Percentiles rank a stretch among this genome's conserved stretches.
Evolutionary conservation across 2,329 filamentous ascomycete genomes (phyloP).

Genomic region (Aspergillus unguis): DNA sequence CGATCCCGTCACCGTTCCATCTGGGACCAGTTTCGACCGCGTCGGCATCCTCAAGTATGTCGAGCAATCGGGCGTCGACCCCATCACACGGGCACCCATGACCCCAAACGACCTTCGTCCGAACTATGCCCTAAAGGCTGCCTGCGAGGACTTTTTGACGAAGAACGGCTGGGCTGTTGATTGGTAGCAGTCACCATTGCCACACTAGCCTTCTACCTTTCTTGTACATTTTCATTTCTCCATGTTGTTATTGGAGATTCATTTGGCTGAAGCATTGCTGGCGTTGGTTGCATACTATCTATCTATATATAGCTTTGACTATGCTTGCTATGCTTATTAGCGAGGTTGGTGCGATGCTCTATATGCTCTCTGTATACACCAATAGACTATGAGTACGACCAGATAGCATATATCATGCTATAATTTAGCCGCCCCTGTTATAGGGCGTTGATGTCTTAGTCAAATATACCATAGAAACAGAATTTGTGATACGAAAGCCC

Average conservation of each 20-base stretch:
- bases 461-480: too few relatives aligned
- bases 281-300: slow-evolving; percentile 3
- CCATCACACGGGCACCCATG: slow-evolving; percentile 76
- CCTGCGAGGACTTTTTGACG: slow-evolving; percentile 79
- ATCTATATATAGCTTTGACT: neutral
- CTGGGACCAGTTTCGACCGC: slow-evolving; percentile 86
- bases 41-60: slow-evolving; percentile 83
- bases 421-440: too few relatives aligned
- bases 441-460: too few relatives aligned
- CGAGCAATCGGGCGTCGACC: slow-evolving; percentile 70
- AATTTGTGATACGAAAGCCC: too few relatives aligned
- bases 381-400: too few relatives aligned
- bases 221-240: slow-evolving; percentile 11
- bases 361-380: too few relatives aligned
- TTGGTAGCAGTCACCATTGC: slow-evolving; percentile 54
- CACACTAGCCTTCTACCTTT: neutral
- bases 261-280: slow-evolving; percentile 5
- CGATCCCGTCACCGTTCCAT: slow-evolving; percentile 58
- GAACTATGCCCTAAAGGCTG: slow-evolving; percentile 76
- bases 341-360: neutral
- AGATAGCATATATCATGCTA: too few relatives aligned
- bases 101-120: slow-evolving; percentile 67
- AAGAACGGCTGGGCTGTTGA: slow-evolving; percentile 91
- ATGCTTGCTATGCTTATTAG: neutral
- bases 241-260: neutral